These are phyloP conservation scores for Alternaria viburni DNA, from an alignment of 2,329 filamentous ascomycete genomes.

Conservation along the genomic window DNA sequence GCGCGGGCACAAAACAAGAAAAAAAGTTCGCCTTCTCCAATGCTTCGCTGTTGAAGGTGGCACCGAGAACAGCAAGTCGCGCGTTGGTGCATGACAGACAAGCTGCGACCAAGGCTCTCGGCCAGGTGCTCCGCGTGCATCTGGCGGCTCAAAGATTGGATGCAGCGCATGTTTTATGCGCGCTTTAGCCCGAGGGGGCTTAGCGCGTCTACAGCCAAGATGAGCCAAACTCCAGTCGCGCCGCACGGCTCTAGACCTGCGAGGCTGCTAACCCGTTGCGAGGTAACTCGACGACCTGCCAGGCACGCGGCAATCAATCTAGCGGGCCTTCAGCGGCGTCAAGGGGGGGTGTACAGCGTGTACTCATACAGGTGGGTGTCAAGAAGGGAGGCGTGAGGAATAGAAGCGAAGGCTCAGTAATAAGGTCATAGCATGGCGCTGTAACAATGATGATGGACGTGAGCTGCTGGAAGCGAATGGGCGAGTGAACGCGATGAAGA, in stretches of 20 bases:
- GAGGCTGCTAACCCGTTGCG: constrained; percentile 14
- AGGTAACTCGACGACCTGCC: constrained; percentile 10
- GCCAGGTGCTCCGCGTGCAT: constrained; percentile 25
- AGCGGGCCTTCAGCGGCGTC: constrained; percentile 18
- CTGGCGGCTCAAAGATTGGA: constrained; percentile 5
- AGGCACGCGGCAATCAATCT: constrained; percentile 20
- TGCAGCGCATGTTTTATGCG: constrained; percentile 3
- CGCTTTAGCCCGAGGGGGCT: constrained; percentile 13
- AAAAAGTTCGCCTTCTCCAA: constrained; percentile 4
- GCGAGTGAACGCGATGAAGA: constrained; percentile 6
- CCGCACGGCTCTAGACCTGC: constrained; percentile 21
- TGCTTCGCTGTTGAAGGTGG: constrained; percentile 5
- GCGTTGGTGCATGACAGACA: constrained; percentile 24
- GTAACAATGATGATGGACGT: not conserved
- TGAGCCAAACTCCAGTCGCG: constrained; percentile 12
- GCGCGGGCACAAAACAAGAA: constrained; percentile 1
- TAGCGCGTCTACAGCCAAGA: constrained; percentile 25
- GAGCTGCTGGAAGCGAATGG: not conserved
- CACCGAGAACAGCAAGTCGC: constrained; percentile 19
- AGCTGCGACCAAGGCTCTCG: constrained; percentile 23
- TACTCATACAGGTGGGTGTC: not conserved
- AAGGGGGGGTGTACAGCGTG: constrained; percentile 1
- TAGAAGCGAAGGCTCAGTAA: not conserved
- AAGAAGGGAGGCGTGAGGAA: not conserved
- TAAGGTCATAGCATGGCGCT: not conserved